Evolutionary conservation across 2,329 filamentous ascomycete genomes (phyloP), one percentile per base, ranked within the genome.

Genomic region (Trichoderma semiorbis): DNA sequence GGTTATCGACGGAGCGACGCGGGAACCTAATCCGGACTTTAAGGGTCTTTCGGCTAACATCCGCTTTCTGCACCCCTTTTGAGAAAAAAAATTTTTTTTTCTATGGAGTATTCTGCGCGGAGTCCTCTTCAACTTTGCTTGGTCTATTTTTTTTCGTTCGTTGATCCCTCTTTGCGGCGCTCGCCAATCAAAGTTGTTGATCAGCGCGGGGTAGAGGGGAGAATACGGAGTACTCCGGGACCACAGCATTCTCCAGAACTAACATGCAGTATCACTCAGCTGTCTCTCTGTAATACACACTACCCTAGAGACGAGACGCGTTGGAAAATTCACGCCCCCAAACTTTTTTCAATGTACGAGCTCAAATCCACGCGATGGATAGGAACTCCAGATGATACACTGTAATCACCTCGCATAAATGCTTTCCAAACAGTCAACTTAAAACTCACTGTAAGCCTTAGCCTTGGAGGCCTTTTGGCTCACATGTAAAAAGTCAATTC

Each of bases 41-140:
- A 26, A 64, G 39, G 62, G 62, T 53, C 62, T 53, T 34, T 65
- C 62, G 62, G 62, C 28, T 53, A 65, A 65, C 62, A 65, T 65
- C 62, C 62, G 43, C 62, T 30, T 65, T 53, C n/a, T 65, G 16
- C 24, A 57, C 26, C 26, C 26, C n/a, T 50, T 43, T 43, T 43
- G 39, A 43, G 39, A 43, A 39, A 39, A 39, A 39, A 5, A 7
- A n/a, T 21, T 47, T 50, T 50, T 50, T 50, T 50, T n/a, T n/a
- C 8, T 47, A 47, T 47, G 43, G 36, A 39, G 36, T 39, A 39
- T 39, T 39, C 16, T 39, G 36, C 36, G 4, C 36, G 36, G 36
- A 39, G 36, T 39, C 16, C 36, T 39, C 16, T 39, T 18, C 24
- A 14, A 3, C 14, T 43, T 39, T 24, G 6, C 14, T 18, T 14